Base-by-base conservation (phyloP, 805 yeast genomes). In the Pichia kluyveri region DNA sequence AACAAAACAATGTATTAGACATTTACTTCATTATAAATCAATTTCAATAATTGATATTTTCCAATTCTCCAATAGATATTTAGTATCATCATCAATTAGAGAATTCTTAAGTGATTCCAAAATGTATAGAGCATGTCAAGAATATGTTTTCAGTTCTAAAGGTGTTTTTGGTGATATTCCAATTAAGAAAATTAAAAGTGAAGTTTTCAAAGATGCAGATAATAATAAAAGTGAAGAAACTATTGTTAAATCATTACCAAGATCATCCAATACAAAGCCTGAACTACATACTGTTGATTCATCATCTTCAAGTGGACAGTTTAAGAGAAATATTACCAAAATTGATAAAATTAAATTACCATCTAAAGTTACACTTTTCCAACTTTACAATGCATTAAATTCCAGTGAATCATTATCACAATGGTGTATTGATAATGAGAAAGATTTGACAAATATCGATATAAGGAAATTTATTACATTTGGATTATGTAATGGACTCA, bases 1-100 rank as follows among this genome's bases (percentile, higher is more conserved):
- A 44, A 87, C 96, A 2, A 78, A 81, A 47, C 89, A 86, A 59
- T 90, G 97, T 61, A 81, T 95, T 37, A 95, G 86, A 63, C 97
- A 93, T 66, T 70, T 93, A 46, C 76, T 90, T 69, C 95, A 91
- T 63, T 93, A 91, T 67, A 82, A 83, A 54, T 86, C 97, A 56
- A 80, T 93, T 31, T 77, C 83, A 14, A 73, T 90, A 10, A 71
- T 86, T 14, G 98, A 91, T 60, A 79, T 93, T 15, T 91, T 93
- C 63, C 97, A 90, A 60, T 93, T 90, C 61, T 70, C 82, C 42
- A 91, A 88, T 65, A 79, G 82, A 26, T 93, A 93, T 67, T 93
- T 96, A 0, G 87, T 96, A 23, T 87, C 98, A 0, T 82, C 93
- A 36, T 75, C 77, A 41, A 77, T 93, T 26, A 79, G 85, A 0